Conservation (phyloP, 164 flowering plant species). For the Dillenia suffruticosa region DNA sequence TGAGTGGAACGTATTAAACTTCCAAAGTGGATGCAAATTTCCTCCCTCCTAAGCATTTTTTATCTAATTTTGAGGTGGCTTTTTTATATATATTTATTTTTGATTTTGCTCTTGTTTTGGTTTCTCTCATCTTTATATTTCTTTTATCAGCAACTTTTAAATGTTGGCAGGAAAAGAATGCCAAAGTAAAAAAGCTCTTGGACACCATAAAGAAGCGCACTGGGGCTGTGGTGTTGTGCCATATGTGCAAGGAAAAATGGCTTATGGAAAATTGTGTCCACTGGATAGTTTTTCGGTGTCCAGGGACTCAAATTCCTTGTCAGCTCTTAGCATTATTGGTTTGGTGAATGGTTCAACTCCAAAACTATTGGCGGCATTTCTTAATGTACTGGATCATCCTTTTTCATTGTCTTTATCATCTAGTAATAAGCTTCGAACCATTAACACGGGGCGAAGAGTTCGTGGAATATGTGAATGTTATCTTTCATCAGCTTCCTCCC, state of each 20-base stretch:
- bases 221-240: constrained; percentile 18
- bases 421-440: constrained; percentile 12
- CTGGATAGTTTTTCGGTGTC: constrained; percentile 5
- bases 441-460: constrained; percentile 18
- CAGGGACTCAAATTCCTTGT: constrained; percentile 16
- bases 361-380: constrained; percentile 10
- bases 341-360: constrained; percentile 16
- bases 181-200: constrained; percentile 26
- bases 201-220: constrained; percentile 22
- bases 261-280: constrained; percentile 9
- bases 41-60: too few species aligned
- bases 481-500: constrained; percentile 23
- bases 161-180: constrained; percentile 48
- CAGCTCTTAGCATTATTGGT: constrained; percentile 16
- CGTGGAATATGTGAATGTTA: constrained; percentile 28
- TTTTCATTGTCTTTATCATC: constrained; percentile 16
- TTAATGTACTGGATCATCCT: constrained; percentile 17
- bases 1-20: too few species aligned
- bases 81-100: too few species aligned
- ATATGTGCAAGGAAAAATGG: constrained; percentile 22
- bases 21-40: too few species aligned
- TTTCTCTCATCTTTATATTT: too few species aligned
- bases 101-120: too few species aligned
- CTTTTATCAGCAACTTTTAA: neutral
- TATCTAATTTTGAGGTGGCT: too few species aligned